phyloP scores from a whole-genome alignment of 345 rosid species.

The Gossypium ekmanianum region DNA sequence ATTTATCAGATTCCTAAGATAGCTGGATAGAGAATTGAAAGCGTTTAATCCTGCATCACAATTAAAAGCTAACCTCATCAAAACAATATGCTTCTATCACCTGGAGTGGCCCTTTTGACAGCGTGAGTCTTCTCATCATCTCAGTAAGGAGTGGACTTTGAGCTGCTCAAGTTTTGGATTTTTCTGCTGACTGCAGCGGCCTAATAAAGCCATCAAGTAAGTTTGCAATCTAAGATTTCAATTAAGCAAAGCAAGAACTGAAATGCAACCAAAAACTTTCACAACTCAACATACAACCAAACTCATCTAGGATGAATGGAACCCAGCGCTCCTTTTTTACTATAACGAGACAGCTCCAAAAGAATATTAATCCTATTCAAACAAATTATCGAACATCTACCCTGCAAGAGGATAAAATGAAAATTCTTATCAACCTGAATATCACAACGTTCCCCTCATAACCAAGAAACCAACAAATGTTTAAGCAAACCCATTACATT shows the following conservation, averaged over 20 bases:
- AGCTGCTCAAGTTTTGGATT: background rate
- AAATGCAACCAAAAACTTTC: background rate
- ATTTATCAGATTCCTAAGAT: background rate
- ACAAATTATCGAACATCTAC: conserved; percentile 3
- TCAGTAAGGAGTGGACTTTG: background rate
- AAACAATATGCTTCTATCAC: background rate
- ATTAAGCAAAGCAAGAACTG: background rate
- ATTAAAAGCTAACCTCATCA: background rate
- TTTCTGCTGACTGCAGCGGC: background rate
- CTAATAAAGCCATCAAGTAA: background rate
- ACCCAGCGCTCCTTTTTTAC: background rate
- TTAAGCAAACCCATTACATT: background rate
- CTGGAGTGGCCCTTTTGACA: background rate
- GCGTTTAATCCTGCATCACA: background rate
- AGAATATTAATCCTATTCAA: background rate
- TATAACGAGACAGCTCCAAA: background rate
- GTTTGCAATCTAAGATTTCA: background rate
- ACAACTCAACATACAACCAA: too few relatives aligned
- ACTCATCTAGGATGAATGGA: background rate
- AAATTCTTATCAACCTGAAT: background rate
- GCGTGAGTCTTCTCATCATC: background rate
- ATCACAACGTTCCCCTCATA: background rate
- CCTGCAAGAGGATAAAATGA: background rate
- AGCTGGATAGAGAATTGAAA: background rate
- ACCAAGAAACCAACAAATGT: background rate